Evolutionary conservation across 2,329 filamentous ascomycete species (phyloP), one percentile per base, ranked within the genome.

Genomic region (Botrytis galanthina): DNA sequence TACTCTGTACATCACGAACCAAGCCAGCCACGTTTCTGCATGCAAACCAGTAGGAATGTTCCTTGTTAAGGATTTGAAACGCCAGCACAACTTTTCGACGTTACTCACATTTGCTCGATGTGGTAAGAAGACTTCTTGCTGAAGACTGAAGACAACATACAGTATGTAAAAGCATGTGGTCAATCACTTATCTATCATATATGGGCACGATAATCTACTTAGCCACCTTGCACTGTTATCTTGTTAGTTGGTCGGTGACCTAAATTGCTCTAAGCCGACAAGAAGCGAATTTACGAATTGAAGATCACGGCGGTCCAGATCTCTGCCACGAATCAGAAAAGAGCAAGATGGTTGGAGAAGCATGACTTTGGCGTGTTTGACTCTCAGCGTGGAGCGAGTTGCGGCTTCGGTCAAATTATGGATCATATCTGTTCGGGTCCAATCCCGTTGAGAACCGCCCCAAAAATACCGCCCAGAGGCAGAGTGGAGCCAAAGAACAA

Each of bases 401-500:
- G 35, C 66, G 37, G 39, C 26, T 69, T 57, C 66, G 66, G 66
- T 57, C 48, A 18, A 69, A 42, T 44, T 57, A 57, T 37, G 46
- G 46, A 54, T 39, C 46, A 39, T 20, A 46, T 29, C 26, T 39
- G 29, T 37, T 35, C 26, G n/a, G n/a, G 12, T 9, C 26, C 35
- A 20, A 68, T 68, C 64, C 44, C 64, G 35, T 37, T 12, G 26
- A 22, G 18, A 68, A 54, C 64, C 48, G 64, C 64, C 46, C n/a
- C n/a, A 57, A 5, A 18, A 29, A 54, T 54, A 39, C 64, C 64
- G 46, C 64, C 46, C n/a, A 42, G n/a, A 68, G 48, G 8, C 20
- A 42, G 10, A 68, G 66, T 68, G 66, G 66, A 68, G 48, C 35
- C 66, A 66, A 35, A 57, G 48, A 57, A 57, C 48, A 57, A 42